These are phyloP conservation scores for Sisymbrium altissimum DNA, from an alignment of 345 rosid genomes.

Conservation along the genomic window DNA sequence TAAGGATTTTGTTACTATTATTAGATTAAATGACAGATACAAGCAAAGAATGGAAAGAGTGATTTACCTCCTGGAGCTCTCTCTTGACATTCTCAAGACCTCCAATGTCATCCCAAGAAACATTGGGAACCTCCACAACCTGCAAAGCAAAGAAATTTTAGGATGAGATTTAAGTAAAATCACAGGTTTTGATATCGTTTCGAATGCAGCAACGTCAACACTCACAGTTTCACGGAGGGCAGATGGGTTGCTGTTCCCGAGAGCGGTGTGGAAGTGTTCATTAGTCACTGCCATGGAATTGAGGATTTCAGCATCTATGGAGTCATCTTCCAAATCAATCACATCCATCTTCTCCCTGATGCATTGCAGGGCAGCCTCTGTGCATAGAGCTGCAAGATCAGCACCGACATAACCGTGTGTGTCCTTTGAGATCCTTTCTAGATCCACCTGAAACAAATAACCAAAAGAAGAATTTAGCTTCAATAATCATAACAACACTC, in stretches of 20 bases:
- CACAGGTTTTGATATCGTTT: background rate
- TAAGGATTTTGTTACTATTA: background rate
- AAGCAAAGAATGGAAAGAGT: background rate
- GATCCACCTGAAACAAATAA: slow-evolving; percentile 61
- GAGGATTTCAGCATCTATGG: slow-evolving; percentile 93
- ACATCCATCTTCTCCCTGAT: slow-evolving; percentile 99
- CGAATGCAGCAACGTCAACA: background rate
- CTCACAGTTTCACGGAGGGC: slow-evolving; percentile 88
- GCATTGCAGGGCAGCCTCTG: slow-evolving; percentile 98
- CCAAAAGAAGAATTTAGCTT: slow-evolving; percentile 1
- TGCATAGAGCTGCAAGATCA: slow-evolving; percentile 95
- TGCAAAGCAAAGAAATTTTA: slow-evolving; percentile 7
- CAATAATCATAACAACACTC: background rate
- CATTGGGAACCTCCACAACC: slow-evolving; percentile 98
- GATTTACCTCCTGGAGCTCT: slow-evolving; percentile 88
- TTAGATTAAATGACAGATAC: background rate
- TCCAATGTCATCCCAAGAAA: slow-evolving; percentile 89
- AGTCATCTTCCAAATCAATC: slow-evolving; percentile 93
- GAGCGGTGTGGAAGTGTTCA: slow-evolving; percentile 95
- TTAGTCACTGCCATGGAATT: slow-evolving; percentile 94
- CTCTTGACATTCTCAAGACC: slow-evolving; percentile 96
- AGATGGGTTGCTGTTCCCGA: slow-evolving; percentile 85
- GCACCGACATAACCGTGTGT: slow-evolving; percentile 99
- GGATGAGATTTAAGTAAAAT: background rate
- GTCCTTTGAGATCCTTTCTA: slow-evolving; percentile 88